A percentile compares a stretch with the other conserved stretches of the same genome.
Conservation (phyloP, 306 rosid species). For the Vigna radiata region DNA sequence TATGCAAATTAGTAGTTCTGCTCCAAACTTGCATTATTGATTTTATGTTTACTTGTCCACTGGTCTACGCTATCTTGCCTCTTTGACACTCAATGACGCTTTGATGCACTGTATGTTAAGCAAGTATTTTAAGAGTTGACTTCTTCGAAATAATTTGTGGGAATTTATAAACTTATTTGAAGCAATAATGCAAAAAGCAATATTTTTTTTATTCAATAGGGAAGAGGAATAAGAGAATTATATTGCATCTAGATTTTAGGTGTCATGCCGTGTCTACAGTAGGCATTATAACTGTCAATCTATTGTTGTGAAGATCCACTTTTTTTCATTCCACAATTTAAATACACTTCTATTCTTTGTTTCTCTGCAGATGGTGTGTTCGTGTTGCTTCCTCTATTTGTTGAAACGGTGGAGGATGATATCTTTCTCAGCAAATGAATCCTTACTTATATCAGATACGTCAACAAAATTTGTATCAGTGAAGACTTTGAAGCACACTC, state of each 20-base stretch:
- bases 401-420: slow-evolving; percentile 78
- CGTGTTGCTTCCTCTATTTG: slow-evolving; percentile 73
- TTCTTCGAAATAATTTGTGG: background rate
- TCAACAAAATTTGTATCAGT: slow-evolving; percentile 65
- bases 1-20: background rate
- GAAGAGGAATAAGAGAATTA: slow-evolving; percentile 14
- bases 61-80: background rate
- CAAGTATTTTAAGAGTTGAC: slow-evolving; percentile 1
- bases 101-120: background rate
- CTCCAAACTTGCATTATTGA: background rate
- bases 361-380: slow-evolving; percentile 77
- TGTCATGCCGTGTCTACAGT: background rate
- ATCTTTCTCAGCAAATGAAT: slow-evolving; percentile 70
- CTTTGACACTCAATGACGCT: slow-evolving; percentile 3
- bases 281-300: slow-evolving; percentile 26
- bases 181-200: background rate
- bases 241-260: slow-evolving; percentile 23
- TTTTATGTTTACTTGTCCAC: slow-evolving; percentile 1
- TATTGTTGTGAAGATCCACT: slow-evolving; percentile 22
- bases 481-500: slow-evolving; percentile 78
- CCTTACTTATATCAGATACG: slow-evolving; percentile 58
- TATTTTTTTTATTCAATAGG: slow-evolving; percentile 28
- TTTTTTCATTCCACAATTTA: slow-evolving; percentile 24
- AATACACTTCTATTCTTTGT: slow-evolving; percentile 34
- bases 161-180: slow-evolving; percentile 23